Evolutionary conservation across 805 yeast genomes (phyloP).

Genomic region (Blastobotrys terrestris): DNA sequence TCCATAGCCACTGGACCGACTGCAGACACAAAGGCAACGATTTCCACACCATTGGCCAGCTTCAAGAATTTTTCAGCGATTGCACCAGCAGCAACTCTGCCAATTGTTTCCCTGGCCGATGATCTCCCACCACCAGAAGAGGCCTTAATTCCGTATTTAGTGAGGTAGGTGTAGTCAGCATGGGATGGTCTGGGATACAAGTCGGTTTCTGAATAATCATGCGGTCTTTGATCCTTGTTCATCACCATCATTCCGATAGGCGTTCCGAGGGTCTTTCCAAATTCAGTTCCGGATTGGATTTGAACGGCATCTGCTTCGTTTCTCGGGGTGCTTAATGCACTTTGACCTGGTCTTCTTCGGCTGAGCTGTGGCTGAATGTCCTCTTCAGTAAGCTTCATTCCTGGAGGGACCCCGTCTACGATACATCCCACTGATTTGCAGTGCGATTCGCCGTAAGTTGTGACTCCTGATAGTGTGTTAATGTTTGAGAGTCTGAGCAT

Average conservation of each 20-base stretch:
- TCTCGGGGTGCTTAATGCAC: conserved; percentile 86
- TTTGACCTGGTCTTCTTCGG: conserved; percentile 97
- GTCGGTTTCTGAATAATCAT: conserved; percentile 93
- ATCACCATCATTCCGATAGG: conserved; percentile 91
- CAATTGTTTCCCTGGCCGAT: conserved; percentile 95
- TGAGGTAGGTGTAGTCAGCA: conserved; percentile 90
- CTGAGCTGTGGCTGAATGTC: conserved; percentile 95
- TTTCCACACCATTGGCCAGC: conserved; percentile 76
- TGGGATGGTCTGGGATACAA: conserved; percentile 96
- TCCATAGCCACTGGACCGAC: conserved; percentile 79
- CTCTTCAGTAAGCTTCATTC: conserved; percentile 71
- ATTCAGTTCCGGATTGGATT: conserved; percentile 92
- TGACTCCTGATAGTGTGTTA: conserved; percentile 49
- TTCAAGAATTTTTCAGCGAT: conserved; percentile 87
- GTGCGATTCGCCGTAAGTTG: conserved; percentile 98
- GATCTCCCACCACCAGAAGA: conserved; percentile 97
- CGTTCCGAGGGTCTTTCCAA: conserved; percentile 85
- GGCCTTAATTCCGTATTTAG: conserved; percentile 88
- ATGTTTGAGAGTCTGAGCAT: conserved; percentile 15
- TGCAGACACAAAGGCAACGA: conserved; percentile 93
- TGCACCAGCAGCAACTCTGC: conserved; percentile 98
- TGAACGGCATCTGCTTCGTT: conserved; percentile 90
- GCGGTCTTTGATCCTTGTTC: conserved; percentile 95
- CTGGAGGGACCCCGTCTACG: conserved; percentile 98
- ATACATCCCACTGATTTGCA: conserved; percentile 97